Base-by-base conservation (phyloP, 139 green algal species). In the Asterochloris erici region DNA sequence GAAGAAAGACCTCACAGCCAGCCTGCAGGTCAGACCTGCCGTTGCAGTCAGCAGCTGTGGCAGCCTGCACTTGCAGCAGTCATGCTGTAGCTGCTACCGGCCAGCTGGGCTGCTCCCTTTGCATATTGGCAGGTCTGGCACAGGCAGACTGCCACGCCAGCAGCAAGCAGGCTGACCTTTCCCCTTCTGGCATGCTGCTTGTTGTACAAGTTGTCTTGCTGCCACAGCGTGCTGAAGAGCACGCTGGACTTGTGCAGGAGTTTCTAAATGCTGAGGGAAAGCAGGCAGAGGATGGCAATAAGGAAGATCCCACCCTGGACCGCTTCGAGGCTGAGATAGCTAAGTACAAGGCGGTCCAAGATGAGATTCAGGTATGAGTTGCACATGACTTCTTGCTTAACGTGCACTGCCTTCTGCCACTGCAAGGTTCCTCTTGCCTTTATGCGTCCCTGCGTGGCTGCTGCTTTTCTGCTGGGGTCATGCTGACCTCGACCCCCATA, bases 301-400 rank as follows among this genome's bases (percentile, higher is more conserved):
- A 85, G 47, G 91, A 94, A 66, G 92, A 95, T 77, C 94, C 94
- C 1, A 68, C 84, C 10, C 87, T 98, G 74, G 87, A 91, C 23
- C 88, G 87, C 66, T 98, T 98, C 87, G 94, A 98, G 85, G 90
- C 89, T 63, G 81, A 91, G 85, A 94, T 93, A 85, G 63, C 78
- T 74, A 78, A 83, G 68, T 92, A 90, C 89, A 95, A 94, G 79
- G 81, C 61, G 23, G 85, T 96, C n/a, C 84, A 91, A 11, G 82
- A 93, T 15, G 91, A 95, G 84, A 91, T 97, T 61, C 77, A 86
- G 14, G 81, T 82, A 62, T 54, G 76, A 38, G 12, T 70, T 71
- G 66, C 17, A 71, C 17, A 13, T 26, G 21, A 9, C 10, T 71
- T 71, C 6, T 9, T 71, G 66, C 66, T 71, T 21, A 9, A 71